Evolutionary conservation across 2,329 filamentous ascomycete species (phyloP), one percentile per base, ranked within the genome.

Genomic region (Colletotrichum echinochloae): DNA sequence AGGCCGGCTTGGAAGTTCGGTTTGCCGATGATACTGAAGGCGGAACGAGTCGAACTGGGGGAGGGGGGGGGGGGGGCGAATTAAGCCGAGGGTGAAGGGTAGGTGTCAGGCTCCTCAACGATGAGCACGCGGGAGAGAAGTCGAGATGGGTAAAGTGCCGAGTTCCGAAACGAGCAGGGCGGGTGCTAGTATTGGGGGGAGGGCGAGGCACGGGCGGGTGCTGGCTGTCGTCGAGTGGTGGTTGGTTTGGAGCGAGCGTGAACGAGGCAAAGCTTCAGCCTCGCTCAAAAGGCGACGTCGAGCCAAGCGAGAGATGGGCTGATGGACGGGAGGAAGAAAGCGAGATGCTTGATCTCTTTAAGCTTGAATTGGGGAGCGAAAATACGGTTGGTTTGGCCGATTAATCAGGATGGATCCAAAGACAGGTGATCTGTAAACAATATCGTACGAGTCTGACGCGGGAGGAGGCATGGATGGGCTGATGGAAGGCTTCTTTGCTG

Each of bases 401-500:
- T 30, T 41, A 9, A 44, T 46, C 35, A 62, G 39, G 35, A 28
- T 62, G 51, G 66, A 65, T 61, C 70, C 70, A 72, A 66, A 44
- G 66, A 72, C 70, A 70, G 70, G 56, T 70, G 70, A 72, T 72
- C 66, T 66, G 56, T 70, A 70, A 72, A 72, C 70, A 72, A 41
- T 35, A 66, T 72, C 70, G 70, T 72, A 72, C 70, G 70, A 72
- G 52, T 72, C 46, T 70, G 66, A 70, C 61, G 61, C 66, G 28
- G 44, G 63, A 60, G 70, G 44, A 39, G 49, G 41, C 62, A 59
- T 56, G 62, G 61, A 70, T 72, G 70, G 70, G 44, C 61, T 62
- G 66, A 72, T 72, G 56, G 60, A 65, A 60, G 62, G 44, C 60
- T 41, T 62, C 44, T 67, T 55, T 67, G 64, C 67, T 70, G 44